A percentile compares a stretch with the other conserved stretches of the same genome.
Conservation (phyloP, 768 basidiomycete species). For the Rhizopogon vesiculosus region DNA sequence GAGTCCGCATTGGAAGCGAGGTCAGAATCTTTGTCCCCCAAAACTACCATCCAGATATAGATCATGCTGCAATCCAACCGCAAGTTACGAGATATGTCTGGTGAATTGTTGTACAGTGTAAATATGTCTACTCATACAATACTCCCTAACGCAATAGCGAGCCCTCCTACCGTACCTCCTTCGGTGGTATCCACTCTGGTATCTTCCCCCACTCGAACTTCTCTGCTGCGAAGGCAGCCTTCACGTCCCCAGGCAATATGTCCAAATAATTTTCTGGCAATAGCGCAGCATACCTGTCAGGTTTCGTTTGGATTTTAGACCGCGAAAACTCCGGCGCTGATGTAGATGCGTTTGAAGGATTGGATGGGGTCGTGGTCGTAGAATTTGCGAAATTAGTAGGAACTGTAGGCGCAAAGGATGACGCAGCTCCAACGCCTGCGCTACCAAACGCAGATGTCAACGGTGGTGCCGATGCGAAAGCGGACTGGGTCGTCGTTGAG, state of each 20-base stretch:
- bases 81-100: not conserved
- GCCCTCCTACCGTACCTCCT: slow-evolving; percentile 43
- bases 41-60: slow-evolving; percentile 14
- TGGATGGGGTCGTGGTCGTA: slow-evolving; percentile 17
- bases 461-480: slow-evolving; percentile 22
- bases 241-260: slow-evolving; percentile 43
- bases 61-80: not conserved
- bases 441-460: slow-evolving; percentile 13
- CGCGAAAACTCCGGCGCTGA: slow-evolving; percentile 34
- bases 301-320: slow-evolving; percentile 30
- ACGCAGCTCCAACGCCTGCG: slow-evolving; percentile 13
- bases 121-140: not conserved
- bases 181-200: slow-evolving; percentile 72
- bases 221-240: slow-evolving; percentile 48
- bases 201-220: slow-evolving; percentile 68
- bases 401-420: slow-evolving; percentile 14
- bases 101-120: not conserved
- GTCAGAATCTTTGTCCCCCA: not conserved
- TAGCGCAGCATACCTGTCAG: slow-evolving; percentile 50
- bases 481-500: slow-evolving; percentile 4
- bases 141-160: not conserved
- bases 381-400: slow-evolving; percentile 20
- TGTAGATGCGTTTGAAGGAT: slow-evolving; percentile 14
- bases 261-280: slow-evolving; percentile 59
- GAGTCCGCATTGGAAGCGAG: not conserved